Percentiles rank a stretch among this genome's conserved stretches.
phyloP scores from a whole-genome alignment of 306 rosid species.

The Citrullus amarus region DNA sequence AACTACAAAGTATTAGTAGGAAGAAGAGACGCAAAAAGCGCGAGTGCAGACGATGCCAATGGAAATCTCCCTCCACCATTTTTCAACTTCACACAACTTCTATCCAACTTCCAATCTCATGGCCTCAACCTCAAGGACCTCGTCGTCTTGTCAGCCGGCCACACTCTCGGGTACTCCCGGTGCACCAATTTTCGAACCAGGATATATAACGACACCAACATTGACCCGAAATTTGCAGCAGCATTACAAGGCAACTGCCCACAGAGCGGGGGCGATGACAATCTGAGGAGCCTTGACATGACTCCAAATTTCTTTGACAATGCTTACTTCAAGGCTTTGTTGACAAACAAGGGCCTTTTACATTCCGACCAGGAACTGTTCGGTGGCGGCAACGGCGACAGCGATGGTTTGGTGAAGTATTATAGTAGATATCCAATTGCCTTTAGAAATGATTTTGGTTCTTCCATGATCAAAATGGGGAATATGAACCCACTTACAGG shows the following conservation, averaged over 20 bases:
- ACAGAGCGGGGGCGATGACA: conserved; percentile 8
- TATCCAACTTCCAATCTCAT: conserved; percentile 22
- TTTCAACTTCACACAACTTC: conserved; percentile 20
- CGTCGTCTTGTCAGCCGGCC: conserved; percentile 19
- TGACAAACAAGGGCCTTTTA: conserved; percentile 15
- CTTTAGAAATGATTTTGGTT: conserved; percentile 12
- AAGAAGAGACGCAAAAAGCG: conserved; percentile 26
- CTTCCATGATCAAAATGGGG: conserved; percentile 31
- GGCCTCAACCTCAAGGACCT: conserved; percentile 24
- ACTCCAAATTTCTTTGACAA: conserved; percentile 5
- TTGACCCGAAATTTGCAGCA: conserved; percentile 14
- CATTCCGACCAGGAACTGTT: conserved; percentile 31
- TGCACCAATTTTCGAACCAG: conserved; percentile 14
- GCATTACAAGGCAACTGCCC: conserved; percentile 11
- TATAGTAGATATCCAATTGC: neutral
- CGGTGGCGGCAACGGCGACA: conserved; percentile 10
- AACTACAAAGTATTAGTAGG: conserved; percentile 18
- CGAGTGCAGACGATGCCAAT: conserved; percentile 12
- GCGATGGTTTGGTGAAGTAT: conserved; percentile 13
- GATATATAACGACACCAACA: conserved; percentile 24
- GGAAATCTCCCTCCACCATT: conserved; percentile 16
- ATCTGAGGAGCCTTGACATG: conserved; percentile 5
- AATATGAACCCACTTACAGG: conserved; percentile 25
- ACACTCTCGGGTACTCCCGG: conserved; percentile 18
- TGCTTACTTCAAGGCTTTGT: conserved; percentile 17